A percentile compares a stretch with the other conserved stretches of the same genome.
Conservation (phyloP, 345 rosid genomes). For the Psidium friedrichsthalianum region DNA sequence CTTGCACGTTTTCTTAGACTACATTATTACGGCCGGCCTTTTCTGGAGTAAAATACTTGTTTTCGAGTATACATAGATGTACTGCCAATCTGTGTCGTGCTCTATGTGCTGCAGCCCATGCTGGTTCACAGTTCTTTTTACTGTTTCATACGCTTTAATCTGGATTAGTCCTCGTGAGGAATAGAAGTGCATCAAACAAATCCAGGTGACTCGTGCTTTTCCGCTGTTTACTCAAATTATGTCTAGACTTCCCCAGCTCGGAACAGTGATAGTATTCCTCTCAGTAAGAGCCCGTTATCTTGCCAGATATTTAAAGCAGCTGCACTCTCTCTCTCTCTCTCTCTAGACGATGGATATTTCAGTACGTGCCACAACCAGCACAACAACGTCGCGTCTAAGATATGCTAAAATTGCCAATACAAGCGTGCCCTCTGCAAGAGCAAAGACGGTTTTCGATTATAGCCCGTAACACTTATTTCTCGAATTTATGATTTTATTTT, state of each 20-base stretch:
- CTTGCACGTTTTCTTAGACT: neutral
- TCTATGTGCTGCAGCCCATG: neutral
- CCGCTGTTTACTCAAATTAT: neutral
- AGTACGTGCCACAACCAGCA: neutral
- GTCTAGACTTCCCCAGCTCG: neutral
- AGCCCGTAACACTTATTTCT: neutral
- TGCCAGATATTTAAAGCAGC: neutral
- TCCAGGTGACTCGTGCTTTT: neutral
- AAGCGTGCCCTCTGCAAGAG: neutral
- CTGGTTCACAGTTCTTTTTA: neutral
- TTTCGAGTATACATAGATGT: neutral
- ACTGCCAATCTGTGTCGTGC: neutral
- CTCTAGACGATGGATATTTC: neutral
- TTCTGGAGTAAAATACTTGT: neutral
- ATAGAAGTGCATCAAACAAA: neutral
- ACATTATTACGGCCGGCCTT: neutral
- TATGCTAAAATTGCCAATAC: neutral
- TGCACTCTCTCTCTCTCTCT: neutral
- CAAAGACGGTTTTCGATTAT: neutral
- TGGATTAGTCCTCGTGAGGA: neutral
- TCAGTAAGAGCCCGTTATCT: neutral
- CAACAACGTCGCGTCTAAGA: neutral
- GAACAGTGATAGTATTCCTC: neutral
- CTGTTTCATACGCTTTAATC: neutral
- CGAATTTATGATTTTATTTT: too few relatives aligned